Conservation (phyloP, 2,329 filamentous ascomycete species). For the Paecilomyces variotii region DNA sequence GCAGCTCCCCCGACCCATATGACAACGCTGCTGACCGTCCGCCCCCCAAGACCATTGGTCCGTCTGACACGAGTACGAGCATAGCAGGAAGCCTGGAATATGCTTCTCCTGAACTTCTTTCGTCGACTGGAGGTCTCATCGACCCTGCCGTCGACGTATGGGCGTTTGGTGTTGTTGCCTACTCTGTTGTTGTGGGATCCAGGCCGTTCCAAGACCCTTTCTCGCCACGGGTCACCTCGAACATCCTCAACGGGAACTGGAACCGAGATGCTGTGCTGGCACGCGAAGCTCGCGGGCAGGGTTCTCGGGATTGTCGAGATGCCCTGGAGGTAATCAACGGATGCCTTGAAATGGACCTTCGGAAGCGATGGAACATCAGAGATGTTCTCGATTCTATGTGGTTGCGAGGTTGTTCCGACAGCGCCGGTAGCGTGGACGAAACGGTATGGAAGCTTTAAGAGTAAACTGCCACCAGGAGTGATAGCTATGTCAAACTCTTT, state of each 20-base stretch:
- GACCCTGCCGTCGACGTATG: conserved; percentile 55
- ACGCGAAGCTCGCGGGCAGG: conserved; percentile 29
- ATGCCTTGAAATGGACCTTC: conserved; percentile 51
- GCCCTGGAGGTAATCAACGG: conserved; percentile 51
- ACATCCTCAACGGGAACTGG: conserved; percentile 55
- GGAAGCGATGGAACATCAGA: conserved; percentile 49
- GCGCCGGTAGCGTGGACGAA: conserved; percentile 18
- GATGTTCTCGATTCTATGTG: conserved; percentile 49
- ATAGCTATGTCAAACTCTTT: neutral
- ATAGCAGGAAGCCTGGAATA: conserved; percentile 54
- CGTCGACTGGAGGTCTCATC: conserved; percentile 31
- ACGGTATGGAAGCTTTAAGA: conserved; percentile 30
- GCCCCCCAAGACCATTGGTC: conserved; percentile 44
- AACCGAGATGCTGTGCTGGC: conserved; percentile 42
- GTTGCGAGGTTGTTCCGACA: conserved; percentile 39
- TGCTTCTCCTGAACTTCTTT: conserved; percentile 41
- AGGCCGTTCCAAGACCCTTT: conserved; percentile 57
- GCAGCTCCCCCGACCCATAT: conserved; percentile 43
- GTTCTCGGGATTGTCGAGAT: conserved; percentile 30
- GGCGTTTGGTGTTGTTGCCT: conserved; percentile 59
- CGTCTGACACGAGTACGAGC: conserved; percentile 48
- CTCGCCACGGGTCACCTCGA: conserved; percentile 49
- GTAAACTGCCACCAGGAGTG: neutral
- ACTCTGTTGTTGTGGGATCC: conserved; percentile 51
- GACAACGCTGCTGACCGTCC: conserved; percentile 40